Evolutionary conservation across 805 yeast genomes (phyloP).

Genomic region (Candida glaebosa): DNA sequence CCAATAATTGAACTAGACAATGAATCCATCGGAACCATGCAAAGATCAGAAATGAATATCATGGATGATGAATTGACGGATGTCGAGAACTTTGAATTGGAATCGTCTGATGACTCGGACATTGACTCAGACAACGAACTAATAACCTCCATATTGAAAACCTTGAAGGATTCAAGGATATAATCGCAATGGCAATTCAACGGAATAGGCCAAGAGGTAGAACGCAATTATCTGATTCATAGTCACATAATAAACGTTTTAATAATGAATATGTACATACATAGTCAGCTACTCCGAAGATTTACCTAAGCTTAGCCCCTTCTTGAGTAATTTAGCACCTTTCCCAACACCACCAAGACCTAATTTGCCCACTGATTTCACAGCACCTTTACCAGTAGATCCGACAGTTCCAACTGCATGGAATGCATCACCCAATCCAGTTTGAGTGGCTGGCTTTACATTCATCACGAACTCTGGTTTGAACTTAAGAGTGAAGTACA

Average conservation of each 20-base stretch:
- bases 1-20: neutral
- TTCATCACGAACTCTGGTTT: conserved; percentile 66
- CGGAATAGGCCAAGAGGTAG: no score
- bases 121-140: conserved; percentile 3
- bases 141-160: neutral
- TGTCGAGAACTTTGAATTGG: neutral
- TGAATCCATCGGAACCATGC: neutral
- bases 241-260: no score
- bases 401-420: conserved; percentile 46
- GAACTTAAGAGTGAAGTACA: conserved; percentile 58
- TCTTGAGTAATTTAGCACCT: conserved; percentile 29
- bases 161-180: neutral
- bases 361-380: conserved; percentile 34
- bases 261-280: neutral
- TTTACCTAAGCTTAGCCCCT: conserved; percentile 35
- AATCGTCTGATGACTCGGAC: neutral
- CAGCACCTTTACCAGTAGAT: conserved; percentile 37
- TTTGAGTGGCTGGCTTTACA: conserved; percentile 20
- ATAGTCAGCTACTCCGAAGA: neutral
- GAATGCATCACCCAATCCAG: conserved; percentile 22
- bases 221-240: no score
- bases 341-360: conserved; percentile 40
- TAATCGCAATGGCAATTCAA: no score
- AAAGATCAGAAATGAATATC: neutral
- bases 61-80: neutral